Conservation (phyloP, 2,329 filamentous ascomycete genomes). For the Colletotrichum neosansevieriae region DNA sequence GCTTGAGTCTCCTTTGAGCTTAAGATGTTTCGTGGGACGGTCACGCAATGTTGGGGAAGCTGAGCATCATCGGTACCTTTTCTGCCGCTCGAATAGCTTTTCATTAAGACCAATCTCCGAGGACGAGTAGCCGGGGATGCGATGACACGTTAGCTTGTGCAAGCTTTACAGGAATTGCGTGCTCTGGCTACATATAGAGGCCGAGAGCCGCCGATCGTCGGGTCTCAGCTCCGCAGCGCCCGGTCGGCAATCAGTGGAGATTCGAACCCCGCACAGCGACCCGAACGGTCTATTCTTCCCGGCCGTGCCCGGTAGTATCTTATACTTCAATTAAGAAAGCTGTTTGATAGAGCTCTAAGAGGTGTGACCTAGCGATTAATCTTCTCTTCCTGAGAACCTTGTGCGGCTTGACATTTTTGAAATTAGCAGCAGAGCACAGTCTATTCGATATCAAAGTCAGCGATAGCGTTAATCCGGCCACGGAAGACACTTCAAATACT, state of each 20-base stretch:
- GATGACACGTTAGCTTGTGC: background rate
- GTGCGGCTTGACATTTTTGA: too few relatives aligned
- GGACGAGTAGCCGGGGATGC: too few relatives aligned
- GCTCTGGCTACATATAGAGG: background rate
- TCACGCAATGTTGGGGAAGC: background rate
- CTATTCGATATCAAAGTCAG: background rate
- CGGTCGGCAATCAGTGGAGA: background rate
- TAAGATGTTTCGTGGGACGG: too few relatives aligned
- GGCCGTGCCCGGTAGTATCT: background rate
- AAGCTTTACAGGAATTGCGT: constrained; percentile 3
- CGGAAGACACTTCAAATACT: background rate
- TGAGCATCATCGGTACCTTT: background rate
- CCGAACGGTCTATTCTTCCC: too few relatives aligned
- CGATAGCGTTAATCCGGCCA: constrained; percentile 18
- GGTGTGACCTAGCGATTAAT: too few relatives aligned
- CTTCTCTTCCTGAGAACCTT: too few relatives aligned
- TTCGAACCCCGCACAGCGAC: background rate
- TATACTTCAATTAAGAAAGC: background rate
- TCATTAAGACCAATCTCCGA: background rate
- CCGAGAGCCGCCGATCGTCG: background rate
- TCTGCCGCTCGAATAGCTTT: background rate
- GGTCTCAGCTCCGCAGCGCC: background rate
- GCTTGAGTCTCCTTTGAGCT: too few relatives aligned
- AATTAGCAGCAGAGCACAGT: too few relatives aligned
- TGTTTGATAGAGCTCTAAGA: too few relatives aligned